Percentiles rank a stretch among this genome's conserved stretches.
phyloP scores from a whole-genome alignment of 2,329 filamentous ascomycete genomes.

The Pezicula rhizophila region DNA sequence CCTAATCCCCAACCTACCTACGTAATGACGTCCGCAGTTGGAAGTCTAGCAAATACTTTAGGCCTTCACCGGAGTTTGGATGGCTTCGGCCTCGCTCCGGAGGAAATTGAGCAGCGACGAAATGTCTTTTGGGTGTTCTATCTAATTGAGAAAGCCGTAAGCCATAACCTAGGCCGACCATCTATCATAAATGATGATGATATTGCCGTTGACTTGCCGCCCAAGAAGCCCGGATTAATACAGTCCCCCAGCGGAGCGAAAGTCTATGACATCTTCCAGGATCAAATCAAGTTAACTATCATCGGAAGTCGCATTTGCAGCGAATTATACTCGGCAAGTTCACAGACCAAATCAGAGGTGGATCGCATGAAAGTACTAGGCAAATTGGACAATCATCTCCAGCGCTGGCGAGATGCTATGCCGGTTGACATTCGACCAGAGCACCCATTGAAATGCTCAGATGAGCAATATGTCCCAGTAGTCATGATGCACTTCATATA shows the following conservation, averaged over 20 bases:
- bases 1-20: constrained; percentile 16
- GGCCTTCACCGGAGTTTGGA: constrained; percentile 18
- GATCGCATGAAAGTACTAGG: constrained; percentile 16
- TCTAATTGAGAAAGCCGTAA: constrained; percentile 15
- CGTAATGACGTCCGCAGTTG: constrained; percentile 11
- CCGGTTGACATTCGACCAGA: constrained; percentile 21
- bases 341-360: constrained; percentile 15
- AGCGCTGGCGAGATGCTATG: constrained; percentile 17
- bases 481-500: constrained; percentile 20
- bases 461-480: constrained; percentile 12
- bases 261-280: constrained; percentile 12
- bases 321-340: constrained; percentile 19
- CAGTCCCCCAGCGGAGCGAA: constrained; percentile 4
- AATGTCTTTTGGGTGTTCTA: constrained; percentile 22
- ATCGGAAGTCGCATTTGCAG: constrained; percentile 18
- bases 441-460: constrained; percentile 11
- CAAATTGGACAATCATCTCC: constrained; percentile 17
- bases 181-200: constrained; percentile 22
- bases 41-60: constrained; percentile 13
- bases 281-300: constrained; percentile 12
- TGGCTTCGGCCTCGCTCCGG: constrained; percentile 9
- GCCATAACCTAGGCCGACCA: constrained; percentile 14
- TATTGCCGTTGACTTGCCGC: constrained; percentile 19
- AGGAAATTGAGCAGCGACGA: constrained; percentile 14
- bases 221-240: constrained; percentile 7